A percentile compares a stretch with the other conserved stretches of the same genome.
Conservation (phyloP, 2,329 filamentous ascomycete species). For the Aspergillus unguis region DNA sequence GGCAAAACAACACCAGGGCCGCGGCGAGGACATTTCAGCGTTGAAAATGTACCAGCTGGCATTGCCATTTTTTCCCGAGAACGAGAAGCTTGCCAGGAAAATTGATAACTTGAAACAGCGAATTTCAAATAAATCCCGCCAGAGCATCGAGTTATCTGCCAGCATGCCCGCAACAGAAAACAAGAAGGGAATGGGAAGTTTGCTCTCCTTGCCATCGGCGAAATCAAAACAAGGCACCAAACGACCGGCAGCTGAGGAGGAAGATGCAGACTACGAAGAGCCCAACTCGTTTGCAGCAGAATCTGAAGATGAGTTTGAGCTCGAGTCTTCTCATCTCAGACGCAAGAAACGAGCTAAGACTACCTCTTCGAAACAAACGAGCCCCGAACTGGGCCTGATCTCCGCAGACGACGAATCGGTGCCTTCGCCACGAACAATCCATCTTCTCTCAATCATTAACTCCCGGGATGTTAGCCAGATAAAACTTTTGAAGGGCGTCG, state of each 20-base stretch:
- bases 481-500: conserved; percentile 46
- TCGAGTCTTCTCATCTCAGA: conserved; percentile 18
- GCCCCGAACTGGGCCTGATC: conserved; percentile 15
- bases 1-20: conserved; percentile 84
- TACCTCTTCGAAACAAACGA: conserved; percentile 10
- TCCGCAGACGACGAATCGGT: conserved; percentile 21
- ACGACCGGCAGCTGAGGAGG: conserved; percentile 25
- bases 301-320: conserved; percentile 28
- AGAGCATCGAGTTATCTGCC: conserved; percentile 13
- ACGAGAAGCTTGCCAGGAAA: conserved; percentile 66
- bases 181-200: conserved; percentile 29
- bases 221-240: conserved; percentile 24
- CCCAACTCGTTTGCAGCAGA: conserved; percentile 24
- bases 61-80: conserved; percentile 78
- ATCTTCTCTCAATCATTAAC: conserved; percentile 47
- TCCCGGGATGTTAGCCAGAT: conserved; percentile 45
- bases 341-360: conserved; percentile 30
- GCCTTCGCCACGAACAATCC: conserved; percentile 41
- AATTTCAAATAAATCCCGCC: conserved; percentile 33
- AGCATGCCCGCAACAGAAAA: conserved; percentile 16
- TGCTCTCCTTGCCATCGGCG: conserved; percentile 30
- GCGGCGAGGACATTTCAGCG: conserved; percentile 73
- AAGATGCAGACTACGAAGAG: conserved; percentile 33
- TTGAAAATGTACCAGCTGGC: conserved; percentile 84
- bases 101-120: conserved; percentile 54